Evolutionary conservation across 2,329 filamentous ascomycete genomes (phyloP).

Genomic region (Diplodia corticola): DNA sequence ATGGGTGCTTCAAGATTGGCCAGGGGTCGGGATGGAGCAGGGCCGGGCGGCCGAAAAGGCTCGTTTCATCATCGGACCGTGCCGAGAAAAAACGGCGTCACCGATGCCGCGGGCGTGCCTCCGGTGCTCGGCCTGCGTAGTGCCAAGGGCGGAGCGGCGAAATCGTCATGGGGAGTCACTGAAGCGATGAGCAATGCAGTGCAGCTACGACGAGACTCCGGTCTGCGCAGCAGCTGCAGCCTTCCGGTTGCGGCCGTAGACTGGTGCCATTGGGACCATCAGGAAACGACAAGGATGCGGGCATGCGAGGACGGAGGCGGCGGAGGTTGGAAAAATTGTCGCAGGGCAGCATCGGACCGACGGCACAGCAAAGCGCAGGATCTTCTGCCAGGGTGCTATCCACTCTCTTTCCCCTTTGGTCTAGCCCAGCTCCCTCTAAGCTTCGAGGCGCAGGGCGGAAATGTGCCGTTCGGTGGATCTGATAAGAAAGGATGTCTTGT

Average conservation of each 20-base stretch:
- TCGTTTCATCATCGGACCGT: constrained; percentile 19
- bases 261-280: neutral
- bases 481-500: neutral
- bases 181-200: neutral
- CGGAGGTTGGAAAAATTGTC: constrained; percentile 12
- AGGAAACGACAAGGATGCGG: neutral
- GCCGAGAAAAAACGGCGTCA: constrained; percentile 9
- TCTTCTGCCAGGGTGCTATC: neutral
- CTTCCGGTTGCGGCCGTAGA: neutral
- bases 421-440: constrained; percentile 1
- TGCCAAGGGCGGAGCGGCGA: constrained; percentile 1
- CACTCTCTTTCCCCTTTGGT: constrained; percentile 1
- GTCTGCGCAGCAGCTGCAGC: too few relatives aligned
- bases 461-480: neutral
- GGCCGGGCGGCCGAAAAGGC: neutral
- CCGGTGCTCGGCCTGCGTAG: constrained; percentile 14
- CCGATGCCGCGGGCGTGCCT: neutral
- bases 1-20: constrained; percentile 10
- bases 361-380: neutral
- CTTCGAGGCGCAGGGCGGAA: constrained; percentile 4
- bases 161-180: neutral
- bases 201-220: neutral
- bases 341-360: constrained; percentile 10
- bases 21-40: neutral
- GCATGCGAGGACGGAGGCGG: neutral